phyloP scores from a whole-genome alignment of 805 yeast species.

The Yarrowia sp. region DNA sequence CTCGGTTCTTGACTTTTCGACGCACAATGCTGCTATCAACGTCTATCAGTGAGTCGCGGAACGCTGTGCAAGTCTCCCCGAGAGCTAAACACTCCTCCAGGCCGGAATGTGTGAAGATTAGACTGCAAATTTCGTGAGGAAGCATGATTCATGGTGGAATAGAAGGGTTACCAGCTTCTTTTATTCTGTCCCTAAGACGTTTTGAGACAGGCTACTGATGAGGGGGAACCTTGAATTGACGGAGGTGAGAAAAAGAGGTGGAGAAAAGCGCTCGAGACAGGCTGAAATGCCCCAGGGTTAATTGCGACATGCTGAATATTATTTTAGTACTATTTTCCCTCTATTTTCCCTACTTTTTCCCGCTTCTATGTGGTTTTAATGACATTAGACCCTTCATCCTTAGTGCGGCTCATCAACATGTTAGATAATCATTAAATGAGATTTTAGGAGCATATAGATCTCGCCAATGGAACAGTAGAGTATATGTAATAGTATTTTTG shows the following conservation, averaged over 20 bases:
- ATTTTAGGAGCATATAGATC: too few relatives aligned
- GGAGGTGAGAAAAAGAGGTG: not conserved
- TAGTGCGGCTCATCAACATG: not conserved
- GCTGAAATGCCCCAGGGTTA: not conserved
- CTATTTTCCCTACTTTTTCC: not conserved
- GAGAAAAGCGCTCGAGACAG: not conserved
- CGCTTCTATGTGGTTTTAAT: not conserved
- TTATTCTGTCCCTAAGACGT: not conserved
- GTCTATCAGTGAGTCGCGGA: not conserved
- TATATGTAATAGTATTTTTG: not conserved
- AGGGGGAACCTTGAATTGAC: slow-evolving; percentile 3
- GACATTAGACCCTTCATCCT: not conserved
- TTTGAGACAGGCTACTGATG: slow-evolving; percentile 1
- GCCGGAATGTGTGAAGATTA: not conserved
- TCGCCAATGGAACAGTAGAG: not conserved
- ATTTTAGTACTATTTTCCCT: not conserved
- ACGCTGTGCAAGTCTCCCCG: not conserved
- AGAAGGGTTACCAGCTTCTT: not conserved
- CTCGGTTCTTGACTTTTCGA: not conserved
- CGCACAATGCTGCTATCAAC: not conserved
- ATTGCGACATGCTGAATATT: not conserved
- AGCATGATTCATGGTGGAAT: not conserved
- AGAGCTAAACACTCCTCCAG: not conserved
- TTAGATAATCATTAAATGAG: slow-evolving; percentile 5
- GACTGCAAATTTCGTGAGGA: slow-evolving; percentile 14